Evolutionary conservation across 1,284 basidiomycete species (phyloP).

Genomic region (Cystobasidium sp.): DNA sequence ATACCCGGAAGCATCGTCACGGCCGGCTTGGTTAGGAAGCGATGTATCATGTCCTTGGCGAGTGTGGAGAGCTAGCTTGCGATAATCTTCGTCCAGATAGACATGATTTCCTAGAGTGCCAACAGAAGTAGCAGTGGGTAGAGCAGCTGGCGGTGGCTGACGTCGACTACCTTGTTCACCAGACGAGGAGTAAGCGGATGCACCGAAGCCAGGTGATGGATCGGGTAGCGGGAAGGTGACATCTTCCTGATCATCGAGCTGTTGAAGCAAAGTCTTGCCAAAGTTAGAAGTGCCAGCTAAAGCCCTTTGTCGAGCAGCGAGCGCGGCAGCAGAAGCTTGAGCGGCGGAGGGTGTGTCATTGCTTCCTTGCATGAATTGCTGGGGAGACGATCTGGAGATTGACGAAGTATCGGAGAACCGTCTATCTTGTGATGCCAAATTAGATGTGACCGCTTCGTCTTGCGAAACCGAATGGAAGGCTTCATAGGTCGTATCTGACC

Average conservation of each 20-base stretch:
- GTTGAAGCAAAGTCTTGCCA: constrained; percentile 41
- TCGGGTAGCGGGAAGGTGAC: constrained; percentile 15
- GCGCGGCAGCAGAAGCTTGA: neutral
- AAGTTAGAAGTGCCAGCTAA: constrained; percentile 22
- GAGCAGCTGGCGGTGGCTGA: constrained; percentile 31
- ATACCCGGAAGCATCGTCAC: neutral
- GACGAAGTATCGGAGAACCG: neutral
- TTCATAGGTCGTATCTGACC: constrained; percentile 63
- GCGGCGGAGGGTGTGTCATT: neutral
- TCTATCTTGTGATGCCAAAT: neutral
- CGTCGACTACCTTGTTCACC: neutral
- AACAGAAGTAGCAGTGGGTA: constrained; percentile 1
- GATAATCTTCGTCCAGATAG: constrained; percentile 23
- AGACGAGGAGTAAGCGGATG: constrained; percentile 8
- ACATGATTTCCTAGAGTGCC: constrained; percentile 6
- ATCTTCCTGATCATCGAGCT: constrained; percentile 42
- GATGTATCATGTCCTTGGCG: neutral
- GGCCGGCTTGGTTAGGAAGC: neutral
- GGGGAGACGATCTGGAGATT: neutral
- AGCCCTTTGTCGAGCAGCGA: neutral
- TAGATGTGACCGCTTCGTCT: neutral
- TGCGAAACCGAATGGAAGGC: constrained; percentile 71
- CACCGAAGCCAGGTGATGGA: constrained; percentile 35
- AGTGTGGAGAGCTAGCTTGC: neutral
- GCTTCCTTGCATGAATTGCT: neutral